These are phyloP conservation scores for Scytalidium sp. DNA, from an alignment of 2,329 filamentous ascomycete genomes.

Conservation along the genomic window DNA sequence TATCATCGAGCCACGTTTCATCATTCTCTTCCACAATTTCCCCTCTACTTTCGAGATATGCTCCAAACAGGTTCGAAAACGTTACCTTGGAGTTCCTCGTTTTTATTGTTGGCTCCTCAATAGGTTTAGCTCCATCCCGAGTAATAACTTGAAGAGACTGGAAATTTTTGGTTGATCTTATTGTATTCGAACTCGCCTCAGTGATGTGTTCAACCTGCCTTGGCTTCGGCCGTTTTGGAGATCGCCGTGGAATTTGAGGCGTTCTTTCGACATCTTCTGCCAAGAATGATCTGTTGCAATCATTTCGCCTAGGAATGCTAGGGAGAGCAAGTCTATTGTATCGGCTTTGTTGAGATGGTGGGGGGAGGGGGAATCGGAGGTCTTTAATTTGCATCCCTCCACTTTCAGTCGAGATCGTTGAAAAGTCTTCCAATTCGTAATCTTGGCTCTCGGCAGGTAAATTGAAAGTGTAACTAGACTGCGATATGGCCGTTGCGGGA, in stretches of 20 bases:
- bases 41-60: conserved; percentile 35
- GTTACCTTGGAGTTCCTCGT: conserved; percentile 67
- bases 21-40: conserved; percentile 13
- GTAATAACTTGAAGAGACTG: conserved; percentile 42
- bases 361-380: conserved; percentile 28
- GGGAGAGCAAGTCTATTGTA: conserved; percentile 27
- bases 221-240: conserved; percentile 4
- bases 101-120: conserved; percentile 47
- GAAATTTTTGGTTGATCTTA: conserved; percentile 37
- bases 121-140: conserved; percentile 13
- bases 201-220: not conserved
- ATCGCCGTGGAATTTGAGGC: conserved; percentile 1
- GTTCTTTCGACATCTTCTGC: not conserved
- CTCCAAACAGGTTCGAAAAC: conserved; percentile 51
- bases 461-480: conserved; percentile 3
- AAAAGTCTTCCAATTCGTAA: too few species aligned
- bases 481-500: not conserved
- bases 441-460: too few species aligned
- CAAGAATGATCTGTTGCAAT: conserved; percentile 7
- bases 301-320: conserved; percentile 39
- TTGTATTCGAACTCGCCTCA: conserved; percentile 30
- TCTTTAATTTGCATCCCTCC: conserved; percentile 16
- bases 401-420: not conserved
- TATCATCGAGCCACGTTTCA: conserved; percentile 16
- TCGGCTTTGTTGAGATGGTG: conserved; percentile 18